phyloP scores from a whole-genome alignment of 2,329 filamentous ascomycete species.

The Fusarium fujikuroi region DNA sequence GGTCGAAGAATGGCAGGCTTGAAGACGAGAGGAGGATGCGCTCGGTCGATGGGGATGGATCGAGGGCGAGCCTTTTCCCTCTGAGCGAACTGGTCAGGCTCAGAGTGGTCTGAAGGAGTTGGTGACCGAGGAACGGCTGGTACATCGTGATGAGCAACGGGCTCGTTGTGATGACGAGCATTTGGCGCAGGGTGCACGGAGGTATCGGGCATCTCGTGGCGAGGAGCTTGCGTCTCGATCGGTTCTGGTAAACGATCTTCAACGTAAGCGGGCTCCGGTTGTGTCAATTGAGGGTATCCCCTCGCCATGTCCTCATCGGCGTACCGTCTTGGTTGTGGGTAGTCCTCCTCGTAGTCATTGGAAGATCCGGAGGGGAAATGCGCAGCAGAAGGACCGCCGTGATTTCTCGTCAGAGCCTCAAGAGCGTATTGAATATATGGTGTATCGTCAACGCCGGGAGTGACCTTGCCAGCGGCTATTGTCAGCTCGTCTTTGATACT shows the following conservation, averaged over 20 bases:
- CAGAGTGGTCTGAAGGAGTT: constrained; percentile 27
- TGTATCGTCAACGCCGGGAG: constrained; percentile 83
- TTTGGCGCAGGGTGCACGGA: constrained; percentile 17
- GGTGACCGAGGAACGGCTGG: constrained; percentile 18
- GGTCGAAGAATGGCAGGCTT: constrained; percentile 77
- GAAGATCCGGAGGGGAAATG: constrained; percentile 58
- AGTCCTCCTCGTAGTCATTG: constrained; percentile 48
- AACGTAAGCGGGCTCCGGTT: constrained; percentile 44
- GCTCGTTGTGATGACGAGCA: constrained; percentile 19
- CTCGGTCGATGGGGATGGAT: constrained; percentile 52
- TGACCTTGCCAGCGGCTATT: constrained; percentile 64
- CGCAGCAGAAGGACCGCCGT: constrained; percentile 67
- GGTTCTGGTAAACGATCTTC: constrained; percentile 43
- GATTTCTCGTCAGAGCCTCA: constrained; percentile 82
- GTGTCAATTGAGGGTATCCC: constrained; percentile 33
- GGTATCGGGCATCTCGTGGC: constrained; percentile 34
- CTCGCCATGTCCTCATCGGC: constrained; percentile 30
- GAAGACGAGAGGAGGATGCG: constrained; percentile 69
- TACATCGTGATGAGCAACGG: constrained; percentile 31
- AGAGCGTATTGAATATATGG: constrained; percentile 92
- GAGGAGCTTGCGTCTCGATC: constrained; percentile 29
- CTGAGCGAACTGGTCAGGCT: constrained; percentile 21
- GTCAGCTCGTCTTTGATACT: constrained; percentile 64
- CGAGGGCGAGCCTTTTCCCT: constrained; percentile 48
- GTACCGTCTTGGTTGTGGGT: constrained; percentile 38